Base-by-base conservation (phyloP, 768 basidiomycete species). In the Tephrocybe sp. region DNA sequence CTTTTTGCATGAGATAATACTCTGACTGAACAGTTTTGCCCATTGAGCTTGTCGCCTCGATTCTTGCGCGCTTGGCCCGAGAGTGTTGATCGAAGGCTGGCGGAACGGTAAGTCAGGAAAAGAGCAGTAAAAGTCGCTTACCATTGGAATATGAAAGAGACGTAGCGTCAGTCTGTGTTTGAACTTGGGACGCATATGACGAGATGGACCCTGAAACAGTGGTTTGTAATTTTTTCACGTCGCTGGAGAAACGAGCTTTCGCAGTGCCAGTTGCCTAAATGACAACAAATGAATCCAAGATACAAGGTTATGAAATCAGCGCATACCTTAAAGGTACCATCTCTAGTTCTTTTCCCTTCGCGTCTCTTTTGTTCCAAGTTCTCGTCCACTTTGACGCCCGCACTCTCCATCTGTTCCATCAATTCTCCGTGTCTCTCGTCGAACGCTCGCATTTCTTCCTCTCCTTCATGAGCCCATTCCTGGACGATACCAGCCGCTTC, bases 11-110 rank as follows among this genome's bases (percentile, higher is more conserved):
- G 45, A 70, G 66, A 19, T 73, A 72, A 58, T 80, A 79, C 41
- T 82, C 76, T 26, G 75, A 70, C 53, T 83, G 77, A 27, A 80
- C 59, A 26, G 82, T 77, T 4, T 70, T 64, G 25, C 67, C 68
- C 59, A 88, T 67, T 3, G 69, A 62, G 34, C 73, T 69, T 16
- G 79, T 83, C 9, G 77, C 74, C 44, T 89, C 87, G 2, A 84
- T 59, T 35, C 89, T 79, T 31, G 83, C 83, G 40, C 84, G 78
- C 61, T 92, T 92, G 13, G 82, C 76, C 46, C 79, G 74, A 35
- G 69, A 67, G 58, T 86, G 69, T 52, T 80, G 75, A 52, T 89
- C 82, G 53, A 88, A 76, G 26, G 81, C 87, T 84, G 54, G 4
- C 15, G 1, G 30, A 31, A 25, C 8, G 47, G 27, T 44, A 37